phyloP scores from a whole-genome alignment of 1,284 basidiomycete genomes.

The Ceratobasidium sp. region DNA sequence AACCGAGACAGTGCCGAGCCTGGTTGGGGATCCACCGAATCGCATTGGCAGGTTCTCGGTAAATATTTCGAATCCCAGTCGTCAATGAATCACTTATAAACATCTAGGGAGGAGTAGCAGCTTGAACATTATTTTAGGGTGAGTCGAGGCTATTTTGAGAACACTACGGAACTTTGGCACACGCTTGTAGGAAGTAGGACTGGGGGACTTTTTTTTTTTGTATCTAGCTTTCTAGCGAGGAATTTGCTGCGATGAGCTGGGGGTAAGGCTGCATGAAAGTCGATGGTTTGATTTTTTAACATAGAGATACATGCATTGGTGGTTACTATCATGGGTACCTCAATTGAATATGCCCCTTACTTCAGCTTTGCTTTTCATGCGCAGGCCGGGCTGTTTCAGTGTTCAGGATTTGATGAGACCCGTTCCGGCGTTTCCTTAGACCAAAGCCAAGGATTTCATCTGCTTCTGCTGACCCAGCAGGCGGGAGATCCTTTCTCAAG shows the following conservation, averaged over 20 bases:
- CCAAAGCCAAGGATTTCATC: conserved; percentile 30
- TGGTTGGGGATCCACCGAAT: conserved; percentile 7
- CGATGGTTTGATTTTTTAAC: too few species aligned
- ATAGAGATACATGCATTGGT: too few species aligned
- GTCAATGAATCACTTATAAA: conserved; percentile 52
- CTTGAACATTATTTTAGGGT: conserved; percentile 9
- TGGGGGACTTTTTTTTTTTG: conserved; percentile 11
- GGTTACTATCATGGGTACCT: too few species aligned
- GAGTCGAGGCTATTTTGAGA: not conserved
- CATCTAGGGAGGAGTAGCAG: conserved; percentile 1
- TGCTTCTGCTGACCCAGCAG: conserved; percentile 22
- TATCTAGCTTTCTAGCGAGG: conserved; percentile 40
- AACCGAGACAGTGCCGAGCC: not conserved
- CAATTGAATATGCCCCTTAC: too few species aligned
- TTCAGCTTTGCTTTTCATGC: too few species aligned
- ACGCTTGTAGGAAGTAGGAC: not conserved
- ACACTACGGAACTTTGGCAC: not conserved
- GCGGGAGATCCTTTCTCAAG: conserved; percentile 62
- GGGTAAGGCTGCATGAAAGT: too few species aligned
- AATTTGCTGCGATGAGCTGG: conserved; percentile 49
- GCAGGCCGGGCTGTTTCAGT: not conserved
- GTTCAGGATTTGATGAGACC: not conserved
- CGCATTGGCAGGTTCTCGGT: conserved; percentile 68
- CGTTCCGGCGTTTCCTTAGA: conserved; percentile 26
- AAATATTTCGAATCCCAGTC: conserved; percentile 61